A percentile compares a stretch with the other conserved stretches of the same genome.
Evolutionary conservation across 352 stramenopile genomes (phyloP).

Genomic region (Pythium brachiatum): DNA sequence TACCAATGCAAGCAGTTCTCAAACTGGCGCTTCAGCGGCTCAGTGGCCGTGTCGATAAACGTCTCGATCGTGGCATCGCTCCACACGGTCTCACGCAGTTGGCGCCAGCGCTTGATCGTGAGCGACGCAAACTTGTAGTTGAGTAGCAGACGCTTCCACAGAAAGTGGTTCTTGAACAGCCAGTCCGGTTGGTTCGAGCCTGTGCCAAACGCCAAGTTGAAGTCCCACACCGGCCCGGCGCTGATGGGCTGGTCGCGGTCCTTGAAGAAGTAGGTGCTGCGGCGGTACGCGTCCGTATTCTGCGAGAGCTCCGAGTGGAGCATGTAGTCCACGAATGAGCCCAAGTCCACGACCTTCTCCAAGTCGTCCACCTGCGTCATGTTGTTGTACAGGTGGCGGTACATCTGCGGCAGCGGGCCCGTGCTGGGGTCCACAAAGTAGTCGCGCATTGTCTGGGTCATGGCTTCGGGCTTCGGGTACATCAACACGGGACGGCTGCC

Average conservation of each 20-base stretch:
- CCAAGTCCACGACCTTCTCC: conserved; percentile 59
- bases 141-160: conserved; percentile 75
- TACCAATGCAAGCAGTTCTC: conserved; percentile 55
- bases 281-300: conserved; percentile 74
- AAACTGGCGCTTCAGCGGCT: conserved; percentile 50
- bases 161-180: conserved; percentile 64
- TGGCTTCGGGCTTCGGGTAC: conserved; percentile 39
- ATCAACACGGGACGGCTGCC: conserved; percentile 57
- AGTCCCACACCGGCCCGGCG: conserved; percentile 75
- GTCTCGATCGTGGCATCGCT: conserved; percentile 43
- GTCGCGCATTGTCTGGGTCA: conserved; percentile 73
- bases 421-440: conserved; percentile 62
- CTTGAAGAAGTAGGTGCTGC: conserved; percentile 80
- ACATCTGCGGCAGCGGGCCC: conserved; percentile 61
- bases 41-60: conserved; percentile 47
- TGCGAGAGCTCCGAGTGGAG: conserved; percentile 81
- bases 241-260: conserved; percentile 73
- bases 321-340: conserved; percentile 71
- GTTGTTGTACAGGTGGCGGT: conserved; percentile 68
- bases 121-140: conserved; percentile 69
- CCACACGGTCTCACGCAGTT: conserved; percentile 47
- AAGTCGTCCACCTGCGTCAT: conserved; percentile 58
- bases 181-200: conserved; percentile 57
- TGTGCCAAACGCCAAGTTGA: conserved; percentile 79
- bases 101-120: conserved; percentile 70